Base-by-base conservation (phyloP, 2,329 filamentous ascomycete genomes). In the Paecilomyces sp. region DNA sequence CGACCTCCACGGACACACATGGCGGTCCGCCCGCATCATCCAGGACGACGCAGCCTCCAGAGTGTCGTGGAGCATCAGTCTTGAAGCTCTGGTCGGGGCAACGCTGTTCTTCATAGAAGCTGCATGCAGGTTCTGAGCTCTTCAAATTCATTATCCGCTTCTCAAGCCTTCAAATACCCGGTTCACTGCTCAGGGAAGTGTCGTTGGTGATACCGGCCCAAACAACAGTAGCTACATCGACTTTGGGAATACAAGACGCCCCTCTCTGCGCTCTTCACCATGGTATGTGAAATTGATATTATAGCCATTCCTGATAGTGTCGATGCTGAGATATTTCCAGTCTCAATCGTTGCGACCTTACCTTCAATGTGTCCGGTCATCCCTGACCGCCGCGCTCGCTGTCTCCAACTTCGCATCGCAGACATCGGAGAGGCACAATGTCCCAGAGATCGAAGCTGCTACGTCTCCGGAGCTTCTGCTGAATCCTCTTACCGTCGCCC, bases 331-430 rank as follows among this genome's bases (percentile, higher is more conserved):
- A 9, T 5, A 28, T 24, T 61, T 57, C 50, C 70, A 87, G 94
- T 97, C 92, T 74, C 93, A 97, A 92, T 96, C 92, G 66, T 85
- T 97, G 73, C 90, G 93, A 65, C 93, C 93, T 60, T 97, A 97
- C 80, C 89, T 97, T 68, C 91, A 96, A 82, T 95, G 91, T 77
- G 94, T 97, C 70, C 91, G 94, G 70, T 92, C 90, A 73, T 96
- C 91, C 72, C 84, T 99, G 72, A 97, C 92, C 50, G 91, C 93
- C 65, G 93, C 94, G 66, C 88, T 99, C 67, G 93, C 91, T 61
- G 85, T 96, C 61, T 93, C 92, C 76, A 95, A 99, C 83, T 99
- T 99, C 78, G 93, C 94, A 64, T 97, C 93, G 56, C 94, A 99
- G 79, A 91, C 90, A 54, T 91, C 92, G 58, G 95, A 99, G 82